These are phyloP conservation scores for Ceratobasidium sp. DNA, from an alignment of 1,284 basidiomycete genomes.

Conservation along the genomic window DNA sequence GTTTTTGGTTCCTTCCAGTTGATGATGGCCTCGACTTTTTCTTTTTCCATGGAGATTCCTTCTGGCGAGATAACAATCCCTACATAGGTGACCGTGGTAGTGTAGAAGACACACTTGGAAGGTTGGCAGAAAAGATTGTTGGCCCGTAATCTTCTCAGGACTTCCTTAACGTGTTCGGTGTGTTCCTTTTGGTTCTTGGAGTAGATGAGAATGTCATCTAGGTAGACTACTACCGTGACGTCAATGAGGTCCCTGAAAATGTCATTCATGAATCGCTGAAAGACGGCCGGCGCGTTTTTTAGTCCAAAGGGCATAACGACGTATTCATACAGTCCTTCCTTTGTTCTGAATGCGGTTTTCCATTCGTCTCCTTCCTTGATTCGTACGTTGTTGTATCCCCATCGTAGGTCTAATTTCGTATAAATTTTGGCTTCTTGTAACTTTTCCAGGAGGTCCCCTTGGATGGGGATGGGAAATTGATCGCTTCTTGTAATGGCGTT, in stretches of 20 bases:
- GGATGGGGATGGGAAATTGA: slow-evolving; percentile 47
- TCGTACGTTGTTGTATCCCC: slow-evolving; percentile 51
- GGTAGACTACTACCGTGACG: slow-evolving; percentile 42
- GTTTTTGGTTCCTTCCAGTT: slow-evolving; percentile 56
- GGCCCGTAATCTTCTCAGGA: slow-evolving; percentile 57
- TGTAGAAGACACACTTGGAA: background rate
- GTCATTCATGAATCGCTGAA: too few relatives aligned
- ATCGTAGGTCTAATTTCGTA: slow-evolving; percentile 52
- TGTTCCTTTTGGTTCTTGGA: slow-evolving; percentile 47
- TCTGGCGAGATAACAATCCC: slow-evolving; percentile 51
- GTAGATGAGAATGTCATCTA: slow-evolving; percentile 40
- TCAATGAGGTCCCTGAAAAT: slow-evolving; percentile 50
- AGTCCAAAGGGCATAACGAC: slow-evolving; percentile 58
- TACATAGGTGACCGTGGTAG: background rate
- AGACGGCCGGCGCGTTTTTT: slow-evolving; percentile 56
- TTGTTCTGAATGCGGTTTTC: slow-evolving; percentile 56
- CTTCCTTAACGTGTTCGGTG: slow-evolving; percentile 50
- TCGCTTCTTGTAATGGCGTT: slow-evolving; percentile 53
- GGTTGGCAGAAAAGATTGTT: too few relatives aligned
- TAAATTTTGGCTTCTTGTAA: slow-evolving; percentile 48
- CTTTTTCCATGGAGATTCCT: slow-evolving; percentile 56
- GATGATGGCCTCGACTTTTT: slow-evolving; percentile 56
- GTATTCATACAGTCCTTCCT: slow-evolving; percentile 56
- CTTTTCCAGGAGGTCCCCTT: slow-evolving; percentile 50
- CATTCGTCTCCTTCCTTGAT: slow-evolving; percentile 49